A percentile compares a stretch with the other conserved stretches of the same genome.
Conservation (phyloP, 768 basidiomycete genomes). For the Hericium rajendrae region DNA sequence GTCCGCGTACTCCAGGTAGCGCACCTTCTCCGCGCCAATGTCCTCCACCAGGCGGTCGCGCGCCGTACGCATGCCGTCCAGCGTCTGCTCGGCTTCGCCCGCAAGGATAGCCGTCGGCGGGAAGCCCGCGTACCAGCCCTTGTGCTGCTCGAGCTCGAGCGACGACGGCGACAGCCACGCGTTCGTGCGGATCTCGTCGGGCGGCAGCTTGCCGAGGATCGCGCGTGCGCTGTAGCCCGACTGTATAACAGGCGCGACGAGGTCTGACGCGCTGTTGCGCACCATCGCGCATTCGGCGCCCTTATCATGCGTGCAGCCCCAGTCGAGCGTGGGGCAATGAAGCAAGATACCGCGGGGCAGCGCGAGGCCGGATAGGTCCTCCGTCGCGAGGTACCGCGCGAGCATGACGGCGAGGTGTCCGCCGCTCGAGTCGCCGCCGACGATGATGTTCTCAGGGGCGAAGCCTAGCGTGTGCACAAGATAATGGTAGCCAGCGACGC, state of each 20-base stretch:
- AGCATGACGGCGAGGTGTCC: conserved; percentile 62
- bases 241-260: conserved; percentile 1
- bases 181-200: conserved; percentile 2
- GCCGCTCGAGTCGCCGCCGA: conserved; percentile 72
- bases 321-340: conserved; percentile 8
- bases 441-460: conserved; percentile 46
- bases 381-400: conserved; percentile 42
- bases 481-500: conserved; percentile 64
- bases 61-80: conserved; percentile 26
- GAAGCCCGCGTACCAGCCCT: conserved; percentile 20
- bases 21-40: conserved; percentile 20
- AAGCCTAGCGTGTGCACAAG: conserved; percentile 46
- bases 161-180: conserved; percentile 14
- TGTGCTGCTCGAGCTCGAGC: not conserved
- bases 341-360: conserved; percentile 2
- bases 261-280: conserved; percentile 4
- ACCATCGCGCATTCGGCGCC: conserved; percentile 3
- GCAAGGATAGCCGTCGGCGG: conserved; percentile 24
- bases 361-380: not conserved
- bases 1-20: conserved; percentile 21
- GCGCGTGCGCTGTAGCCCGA: conserved; percentile 4
- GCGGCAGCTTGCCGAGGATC: conserved; percentile 8
- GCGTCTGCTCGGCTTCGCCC: conserved; percentile 24
- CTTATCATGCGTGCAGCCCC: conserved; percentile 1
- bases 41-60: conserved; percentile 21